Percentiles rank a stretch among this genome's conserved stretches.
phyloP scores from a whole-genome alignment of 352 stramenopile species.

The Phytophthora brassicae region DNA sequence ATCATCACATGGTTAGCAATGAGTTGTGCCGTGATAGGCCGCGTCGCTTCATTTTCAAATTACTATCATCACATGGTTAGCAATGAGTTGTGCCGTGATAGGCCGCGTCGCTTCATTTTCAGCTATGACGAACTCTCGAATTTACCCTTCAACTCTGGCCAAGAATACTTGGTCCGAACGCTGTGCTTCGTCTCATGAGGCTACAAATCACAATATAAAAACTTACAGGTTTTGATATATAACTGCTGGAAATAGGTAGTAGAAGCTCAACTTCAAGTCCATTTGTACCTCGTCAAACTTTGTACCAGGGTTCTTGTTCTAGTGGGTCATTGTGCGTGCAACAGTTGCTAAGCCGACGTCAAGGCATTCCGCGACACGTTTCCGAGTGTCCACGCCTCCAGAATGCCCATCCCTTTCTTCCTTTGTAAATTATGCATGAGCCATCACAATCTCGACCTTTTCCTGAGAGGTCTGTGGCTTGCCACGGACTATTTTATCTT shows the following conservation, averaged over 20 bases:
- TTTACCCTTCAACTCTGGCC: neutral
- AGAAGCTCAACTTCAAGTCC: neutral
- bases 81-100: slow-evolving; percentile 10
- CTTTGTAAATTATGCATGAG: slow-evolving; percentile 1
- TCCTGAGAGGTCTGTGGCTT: slow-evolving; percentile 1
- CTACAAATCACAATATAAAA: slow-evolving; percentile 7
- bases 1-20: slow-evolving; percentile 6
- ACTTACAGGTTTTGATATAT: slow-evolving; percentile 9
- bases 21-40: slow-evolving; percentile 9
- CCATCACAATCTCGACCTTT: slow-evolving; percentile 5
- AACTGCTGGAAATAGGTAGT: slow-evolving; percentile 2
- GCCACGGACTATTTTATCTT: neutral
- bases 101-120: slow-evolving; percentile 12
- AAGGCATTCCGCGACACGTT: slow-evolving; percentile 2
- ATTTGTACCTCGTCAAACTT: slow-evolving; percentile 6
- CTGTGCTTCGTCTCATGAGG: slow-evolving; percentile 1
- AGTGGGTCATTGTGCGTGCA: slow-evolving; percentile 1
- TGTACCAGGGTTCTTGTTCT: slow-evolving; percentile 11
- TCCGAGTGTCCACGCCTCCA: neutral
- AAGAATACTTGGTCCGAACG: slow-evolving; percentile 4
- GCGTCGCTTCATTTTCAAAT: slow-evolving; percentile 14
- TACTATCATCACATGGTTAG: slow-evolving; percentile 1
- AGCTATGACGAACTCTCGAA: slow-evolving; percentile 4
- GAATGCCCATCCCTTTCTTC: slow-evolving; percentile 2
- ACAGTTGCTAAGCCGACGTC: neutral